These are phyloP conservation scores for Candida qinlingensis DNA, from an alignment of 805 yeast species.

Conservation along the genomic window DNA sequence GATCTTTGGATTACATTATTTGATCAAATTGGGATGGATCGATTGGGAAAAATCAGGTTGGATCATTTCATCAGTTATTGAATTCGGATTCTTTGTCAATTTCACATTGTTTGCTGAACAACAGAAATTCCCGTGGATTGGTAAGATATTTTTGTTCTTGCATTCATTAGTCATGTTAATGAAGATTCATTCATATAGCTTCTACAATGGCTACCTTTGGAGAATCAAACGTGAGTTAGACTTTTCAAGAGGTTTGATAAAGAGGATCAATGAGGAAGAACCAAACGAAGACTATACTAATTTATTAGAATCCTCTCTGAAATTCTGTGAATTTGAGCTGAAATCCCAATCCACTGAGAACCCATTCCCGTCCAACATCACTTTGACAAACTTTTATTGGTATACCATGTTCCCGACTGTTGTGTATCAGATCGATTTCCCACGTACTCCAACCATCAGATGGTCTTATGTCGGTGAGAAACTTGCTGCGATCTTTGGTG, in stretches of 20 bases:
- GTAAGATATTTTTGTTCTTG: slow-evolving; percentile 73
- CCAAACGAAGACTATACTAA: slow-evolving; percentile 18
- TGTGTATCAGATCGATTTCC: slow-evolving; percentile 78
- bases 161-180: slow-evolving; percentile 84
- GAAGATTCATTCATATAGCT: slow-evolving; percentile 94
- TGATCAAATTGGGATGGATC: slow-evolving; percentile 40
- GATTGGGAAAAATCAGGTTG: slow-evolving; percentile 66
- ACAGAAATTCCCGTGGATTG: slow-evolving; percentile 79
- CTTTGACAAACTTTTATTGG: slow-evolving; percentile 58
- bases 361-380: slow-evolving; percentile 71
- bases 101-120: slow-evolving; percentile 54
- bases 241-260: slow-evolving; percentile 40
- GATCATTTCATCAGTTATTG: slow-evolving; percentile 52
- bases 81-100: slow-evolving; percentile 44
- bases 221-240: slow-evolving; percentile 47
- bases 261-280: slow-evolving; percentile 30
- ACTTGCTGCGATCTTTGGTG: slow-evolving; percentile 78
- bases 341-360: slow-evolving; percentile 42
- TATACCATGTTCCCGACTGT: slow-evolving; percentile 87
- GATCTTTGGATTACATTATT: slow-evolving; percentile 52
- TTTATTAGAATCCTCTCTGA: slow-evolving; percentile 41
- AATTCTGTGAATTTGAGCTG: slow-evolving; percentile 71
- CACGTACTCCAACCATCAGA: slow-evolving; percentile 66
- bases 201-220: slow-evolving; percentile 90
- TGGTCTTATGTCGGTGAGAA: slow-evolving; percentile 66